These are phyloP conservation scores for Gamsiella multidivaricata DNA, from an alignment of 192 early-diverging fungal species.

Conservation along the genomic window DNA sequence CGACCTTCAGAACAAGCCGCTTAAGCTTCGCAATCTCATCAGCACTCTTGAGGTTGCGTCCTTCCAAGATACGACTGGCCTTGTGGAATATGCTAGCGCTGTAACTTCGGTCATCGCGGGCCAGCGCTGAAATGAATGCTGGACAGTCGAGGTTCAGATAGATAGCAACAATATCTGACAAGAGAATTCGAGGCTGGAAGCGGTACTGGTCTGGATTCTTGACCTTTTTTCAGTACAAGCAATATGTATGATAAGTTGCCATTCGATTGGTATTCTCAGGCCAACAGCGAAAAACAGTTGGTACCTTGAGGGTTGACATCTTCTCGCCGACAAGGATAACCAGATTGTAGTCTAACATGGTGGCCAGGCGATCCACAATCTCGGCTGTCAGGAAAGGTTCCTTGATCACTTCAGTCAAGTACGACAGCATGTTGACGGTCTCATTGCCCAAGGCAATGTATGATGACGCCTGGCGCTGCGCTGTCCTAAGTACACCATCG, in stretches of 20 bases:
- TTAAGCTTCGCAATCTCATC: constrained; percentile 72
- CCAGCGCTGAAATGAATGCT: constrained; percentile 83
- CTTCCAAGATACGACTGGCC: constrained; percentile 75
- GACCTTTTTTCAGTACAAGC: constrained; percentile 60
- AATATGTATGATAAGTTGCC: too few relatives aligned
- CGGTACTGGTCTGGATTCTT: constrained; percentile 87
- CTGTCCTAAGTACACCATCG: constrained; percentile 62
- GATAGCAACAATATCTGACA: constrained; percentile 87
- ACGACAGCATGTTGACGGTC: constrained; percentile 92
- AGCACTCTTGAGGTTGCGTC: constrained; percentile 70
- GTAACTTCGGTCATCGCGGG: constrained; percentile 89
- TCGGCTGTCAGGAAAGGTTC: constrained; percentile 88
- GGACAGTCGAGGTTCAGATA: constrained; percentile 77
- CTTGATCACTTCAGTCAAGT: constrained; percentile 82
- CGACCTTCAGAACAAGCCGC: constrained; percentile 79
- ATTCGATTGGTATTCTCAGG: background rate
- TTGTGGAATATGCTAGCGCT: constrained; percentile 79
- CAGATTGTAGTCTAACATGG: constrained; percentile 98
- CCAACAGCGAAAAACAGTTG: background rate
- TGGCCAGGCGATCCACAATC: constrained; percentile 92
- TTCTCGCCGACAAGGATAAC: constrained; percentile 89
- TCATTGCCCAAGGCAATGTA: constrained; percentile 91
- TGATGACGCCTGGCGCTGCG: constrained; percentile 87
- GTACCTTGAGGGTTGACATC: constrained; percentile 89
- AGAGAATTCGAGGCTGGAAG: constrained; percentile 85